These are phyloP conservation scores for Brettanomyces custersianus DNA, from an alignment of 805 yeast genomes.

Conservation along the genomic window DNA sequence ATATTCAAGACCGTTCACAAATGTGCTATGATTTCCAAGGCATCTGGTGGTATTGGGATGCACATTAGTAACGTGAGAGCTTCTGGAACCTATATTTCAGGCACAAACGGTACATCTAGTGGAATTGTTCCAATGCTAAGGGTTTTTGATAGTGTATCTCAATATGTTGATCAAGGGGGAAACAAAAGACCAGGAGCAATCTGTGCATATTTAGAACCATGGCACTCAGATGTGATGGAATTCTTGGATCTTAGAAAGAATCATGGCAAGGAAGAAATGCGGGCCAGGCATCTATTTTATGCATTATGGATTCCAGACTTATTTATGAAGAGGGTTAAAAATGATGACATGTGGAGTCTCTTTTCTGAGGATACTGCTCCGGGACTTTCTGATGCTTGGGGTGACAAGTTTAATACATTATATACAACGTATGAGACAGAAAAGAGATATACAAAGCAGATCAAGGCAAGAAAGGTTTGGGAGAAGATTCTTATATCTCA, in stretches of 20 bases:
- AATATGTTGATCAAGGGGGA: slow-evolving; percentile 98
- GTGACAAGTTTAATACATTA: slow-evolving; percentile 69
- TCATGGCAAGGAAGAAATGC: slow-evolving; percentile 88
- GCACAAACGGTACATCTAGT: slow-evolving; percentile 86
- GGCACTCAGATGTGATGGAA: slow-evolving; percentile 91
- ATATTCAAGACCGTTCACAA: slow-evolving; percentile 83
- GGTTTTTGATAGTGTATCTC: slow-evolving; percentile 91
- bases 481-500: slow-evolving; percentile 82
- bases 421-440: slow-evolving; percentile 67
- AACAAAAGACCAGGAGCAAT: slow-evolving; percentile 97
- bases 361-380: slow-evolving; percentile 88
- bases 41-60: slow-evolving; percentile 94
- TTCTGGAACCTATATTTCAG: slow-evolving; percentile 80
- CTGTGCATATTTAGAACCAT: slow-evolving; percentile 89
- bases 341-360: slow-evolving; percentile 73
- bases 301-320: slow-evolving; percentile 94
- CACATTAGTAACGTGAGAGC: slow-evolving; percentile 84
- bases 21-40: slow-evolving; percentile 83
- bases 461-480: slow-evolving; percentile 90
- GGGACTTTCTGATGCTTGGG: slow-evolving; percentile 74
- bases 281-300: slow-evolving; percentile 89
- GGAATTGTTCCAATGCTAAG: slow-evolving; percentile 95
- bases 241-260: slow-evolving; percentile 82
- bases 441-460: slow-evolving; percentile 52
- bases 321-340: slow-evolving; percentile 85